Base-by-base conservation (phyloP, 1,284 basidiomycete species). In the Rhodotorula sp. region DNA sequence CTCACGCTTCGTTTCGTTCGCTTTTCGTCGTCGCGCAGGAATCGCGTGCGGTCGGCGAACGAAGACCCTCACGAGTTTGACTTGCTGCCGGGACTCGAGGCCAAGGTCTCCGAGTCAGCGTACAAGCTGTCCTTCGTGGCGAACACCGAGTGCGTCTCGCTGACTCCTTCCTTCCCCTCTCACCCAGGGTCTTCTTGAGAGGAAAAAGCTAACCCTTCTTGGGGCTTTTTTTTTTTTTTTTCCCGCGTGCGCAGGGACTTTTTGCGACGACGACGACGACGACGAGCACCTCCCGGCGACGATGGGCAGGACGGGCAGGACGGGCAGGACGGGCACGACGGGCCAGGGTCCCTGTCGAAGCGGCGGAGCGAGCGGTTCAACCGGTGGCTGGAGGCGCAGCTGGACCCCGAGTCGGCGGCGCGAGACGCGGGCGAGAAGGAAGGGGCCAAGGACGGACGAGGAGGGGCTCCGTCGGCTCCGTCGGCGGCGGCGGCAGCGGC, bases 61-160 rank as follows among this genome's bases (percentile, higher is more conserved):
- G 68, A 74, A 44, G 68, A 74, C 46, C 65, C 73, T 8, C 71
- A 68, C 10, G 68, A 70, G n/a, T 70, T 72, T 24, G 71, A 64
- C 44, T 44, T 74, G 20, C 30, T 54, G 3, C 64, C 71, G 2
- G 70, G 70, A 15, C 66, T 74, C 24, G 66, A 72, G 48, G 73
- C 69, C 28, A 74, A 70, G 55, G 65, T 74, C 24, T 57, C 22
- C 2, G 50, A 54, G 9, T 68, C 74, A 24, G 78, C 76, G 22
- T 82, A 79, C 74, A 77, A 78, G 51, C 75, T 82, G 34, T 78
- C 78, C 64, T 81, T 80, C 64, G 79, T 80, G 13, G 76, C 79
- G 30, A 77, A 76, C 51, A 81, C 80, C 37, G 81, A 81, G 65
- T 66, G 46, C 44, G 68, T 62, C n/a, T 13, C 6, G 4, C n/a